Conservation (phyloP, 2,329 filamentous ascomycete genomes). For the Grosmannia clavigera region DNA sequence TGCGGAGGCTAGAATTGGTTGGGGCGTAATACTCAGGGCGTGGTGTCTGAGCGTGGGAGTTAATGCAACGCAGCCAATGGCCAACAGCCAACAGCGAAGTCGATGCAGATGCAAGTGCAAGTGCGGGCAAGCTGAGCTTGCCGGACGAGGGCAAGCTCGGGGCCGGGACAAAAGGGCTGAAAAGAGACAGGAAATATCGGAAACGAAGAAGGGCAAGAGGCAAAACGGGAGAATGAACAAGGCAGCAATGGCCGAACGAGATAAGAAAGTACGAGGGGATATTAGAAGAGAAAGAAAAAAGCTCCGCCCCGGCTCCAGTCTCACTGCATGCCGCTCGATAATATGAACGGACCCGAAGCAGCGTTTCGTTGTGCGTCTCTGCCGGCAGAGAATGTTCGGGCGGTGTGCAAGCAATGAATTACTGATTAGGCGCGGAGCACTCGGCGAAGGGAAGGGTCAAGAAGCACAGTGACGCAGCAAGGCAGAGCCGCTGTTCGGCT, state of each 20-base stretch:
- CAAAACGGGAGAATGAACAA: background rate
- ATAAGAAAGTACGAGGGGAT: background rate
- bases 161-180: background rate
- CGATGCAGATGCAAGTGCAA: background rate
- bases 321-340: conserved; percentile 10
- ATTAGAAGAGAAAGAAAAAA: background rate
- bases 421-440: background rate
- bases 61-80: background rate
- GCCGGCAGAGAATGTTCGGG: background rate
- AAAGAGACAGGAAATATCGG: background rate
- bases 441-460: background rate
- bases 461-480: background rate
- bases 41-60: background rate
- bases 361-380: background rate
- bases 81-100: background rate
- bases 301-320: conserved; percentile 4
- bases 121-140: background rate
- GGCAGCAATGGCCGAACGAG: background rate
- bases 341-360: conserved; percentile 6
- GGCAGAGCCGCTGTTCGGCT: background rate
- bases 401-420: background rate
- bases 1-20: background rate
- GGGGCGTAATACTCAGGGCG: background rate
- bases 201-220: background rate
- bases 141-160: background rate